phyloP scores from a whole-genome alignment of 1,284 basidiomycete species.

The Pterulicium gracile region DNA sequence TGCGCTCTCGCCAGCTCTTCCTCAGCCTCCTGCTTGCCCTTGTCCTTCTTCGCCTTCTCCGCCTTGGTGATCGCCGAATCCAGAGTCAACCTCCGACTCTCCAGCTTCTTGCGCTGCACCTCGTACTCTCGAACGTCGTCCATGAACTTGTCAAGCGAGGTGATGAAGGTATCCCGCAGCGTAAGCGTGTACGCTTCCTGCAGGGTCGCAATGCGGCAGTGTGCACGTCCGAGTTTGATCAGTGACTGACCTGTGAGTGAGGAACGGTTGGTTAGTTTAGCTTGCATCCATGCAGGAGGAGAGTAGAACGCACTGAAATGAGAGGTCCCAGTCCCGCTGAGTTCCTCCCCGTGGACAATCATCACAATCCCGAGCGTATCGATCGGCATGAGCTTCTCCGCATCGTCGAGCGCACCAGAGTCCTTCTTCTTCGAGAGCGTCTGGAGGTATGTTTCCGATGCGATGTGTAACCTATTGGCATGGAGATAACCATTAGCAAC shows the following conservation, averaged over 20 bases:
- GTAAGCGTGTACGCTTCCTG: slow-evolving; percentile 71
- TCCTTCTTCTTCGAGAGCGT: slow-evolving; percentile 58
- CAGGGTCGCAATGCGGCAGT: slow-evolving; percentile 70
- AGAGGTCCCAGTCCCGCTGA: slow-evolving; percentile 51
- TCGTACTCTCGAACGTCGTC: slow-evolving; percentile 70
- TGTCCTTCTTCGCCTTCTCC: slow-evolving; percentile 58
- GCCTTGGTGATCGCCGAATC: slow-evolving; percentile 63
- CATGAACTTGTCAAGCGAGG: slow-evolving; percentile 47
- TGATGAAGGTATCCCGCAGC: slow-evolving; percentile 61
- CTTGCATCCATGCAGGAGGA: slow-evolving; percentile 1
- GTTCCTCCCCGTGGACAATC: slow-evolving; percentile 77
- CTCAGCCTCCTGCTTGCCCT: slow-evolving; percentile 62
- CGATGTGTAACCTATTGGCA: slow-evolving; percentile 36
- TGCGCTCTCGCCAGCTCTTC: slow-evolving; percentile 52
- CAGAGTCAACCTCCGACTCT: slow-evolving; percentile 53
- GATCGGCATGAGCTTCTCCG: slow-evolving; percentile 57
- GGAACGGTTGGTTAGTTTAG: slow-evolving; percentile 6
- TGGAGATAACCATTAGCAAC: not conserved
- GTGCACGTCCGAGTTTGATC: slow-evolving; percentile 64
- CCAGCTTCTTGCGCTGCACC: slow-evolving; percentile 63
- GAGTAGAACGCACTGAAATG: slow-evolving; percentile 42
- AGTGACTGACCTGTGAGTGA: slow-evolving; percentile 60
- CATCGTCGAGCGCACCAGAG: slow-evolving; percentile 42
- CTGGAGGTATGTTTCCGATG: slow-evolving; percentile 51
- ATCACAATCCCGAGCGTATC: slow-evolving; percentile 78